Percentiles rank a stretch among this genome's conserved stretches.
These are phyloP conservation scores for Hypoxylon lienhwacheense DNA, from an alignment of 495 filamentous ascomycete species.

Conservation along the genomic window DNA sequence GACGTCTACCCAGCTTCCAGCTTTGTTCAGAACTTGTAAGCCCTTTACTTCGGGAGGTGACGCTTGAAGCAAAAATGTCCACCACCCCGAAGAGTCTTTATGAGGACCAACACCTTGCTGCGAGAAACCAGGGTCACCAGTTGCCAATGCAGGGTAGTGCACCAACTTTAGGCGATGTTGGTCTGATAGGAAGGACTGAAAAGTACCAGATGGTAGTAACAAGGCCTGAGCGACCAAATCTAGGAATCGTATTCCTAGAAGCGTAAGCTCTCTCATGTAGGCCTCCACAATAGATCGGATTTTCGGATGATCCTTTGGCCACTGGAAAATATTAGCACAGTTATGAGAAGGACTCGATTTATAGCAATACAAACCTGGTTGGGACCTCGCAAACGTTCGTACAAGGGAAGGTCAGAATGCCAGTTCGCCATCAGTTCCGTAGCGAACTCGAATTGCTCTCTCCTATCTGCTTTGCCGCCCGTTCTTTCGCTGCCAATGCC, in stretches of 20 bases:
- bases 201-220: constrained; percentile 42
- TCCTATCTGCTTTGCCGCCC: constrained; percentile 48
- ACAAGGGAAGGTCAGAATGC: constrained; percentile 40
- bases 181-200: constrained; percentile 54
- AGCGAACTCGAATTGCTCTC: constrained; percentile 61
- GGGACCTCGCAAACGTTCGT: constrained; percentile 56
- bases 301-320: constrained; percentile 16
- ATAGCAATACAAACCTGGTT: constrained; percentile 48
- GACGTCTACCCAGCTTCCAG: constrained; percentile 54
- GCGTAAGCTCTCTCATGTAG: constrained; percentile 53
- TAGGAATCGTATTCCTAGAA: constrained; percentile 52
- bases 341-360: background rate
- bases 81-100: constrained; percentile 60
- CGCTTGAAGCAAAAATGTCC: constrained; percentile 59
- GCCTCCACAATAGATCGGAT: constrained; percentile 38
- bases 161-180: constrained; percentile 59
- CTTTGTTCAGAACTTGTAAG: constrained; percentile 53
- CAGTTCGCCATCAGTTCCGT: constrained; percentile 51
- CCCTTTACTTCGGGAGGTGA: constrained; percentile 48
- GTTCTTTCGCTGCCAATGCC: constrained; percentile 55
- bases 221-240: constrained; percentile 55
- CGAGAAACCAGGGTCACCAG: constrained; percentile 5
- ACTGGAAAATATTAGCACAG: constrained; percentile 7
- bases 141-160: constrained; percentile 47
- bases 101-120: constrained; percentile 57